Evolutionary conservation across 1,284 basidiomycete species (phyloP).

Genomic region (Mycena citricolor): DNA sequence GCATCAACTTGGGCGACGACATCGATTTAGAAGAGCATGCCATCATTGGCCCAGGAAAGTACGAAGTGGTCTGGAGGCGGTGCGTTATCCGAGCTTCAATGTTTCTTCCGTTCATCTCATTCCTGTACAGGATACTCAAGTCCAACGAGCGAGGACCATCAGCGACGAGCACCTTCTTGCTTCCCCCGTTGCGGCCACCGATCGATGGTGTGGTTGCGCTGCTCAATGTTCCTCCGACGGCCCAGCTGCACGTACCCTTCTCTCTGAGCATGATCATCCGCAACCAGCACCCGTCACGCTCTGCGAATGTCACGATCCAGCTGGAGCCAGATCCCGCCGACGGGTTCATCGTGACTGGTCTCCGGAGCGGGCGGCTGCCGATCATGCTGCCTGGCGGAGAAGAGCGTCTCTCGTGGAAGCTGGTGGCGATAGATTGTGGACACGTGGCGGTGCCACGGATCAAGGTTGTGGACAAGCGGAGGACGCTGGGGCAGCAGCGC

Average conservation of each 20-base stretch:
- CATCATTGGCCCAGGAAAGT: slow-evolving; percentile 53
- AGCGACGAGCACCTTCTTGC: slow-evolving; percentile 48
- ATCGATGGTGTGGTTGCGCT: slow-evolving; percentile 62
- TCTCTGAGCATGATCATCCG: slow-evolving; percentile 58
- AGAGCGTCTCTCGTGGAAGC: slow-evolving; percentile 59
- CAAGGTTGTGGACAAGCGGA: slow-evolving; percentile 56
- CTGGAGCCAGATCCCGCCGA: slow-evolving; percentile 67
- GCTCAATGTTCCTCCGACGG: slow-evolving; percentile 57
- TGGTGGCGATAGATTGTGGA: slow-evolving; percentile 74
- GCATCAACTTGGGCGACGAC: slow-evolving; percentile 45
- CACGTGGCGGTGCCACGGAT: slow-evolving; percentile 58
- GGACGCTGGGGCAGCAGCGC: slow-evolving; percentile 30
- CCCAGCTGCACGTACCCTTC: slow-evolving; percentile 60
- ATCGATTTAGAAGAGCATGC: slow-evolving; percentile 32
- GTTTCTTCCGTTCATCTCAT: not conserved
- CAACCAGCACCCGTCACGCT: slow-evolving; percentile 59
- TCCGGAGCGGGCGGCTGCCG: slow-evolving; percentile 62
- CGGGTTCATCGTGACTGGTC: slow-evolving; percentile 69
- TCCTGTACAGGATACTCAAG: slow-evolving; percentile 39
- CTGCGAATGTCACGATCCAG: slow-evolving; percentile 65
- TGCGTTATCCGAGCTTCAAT: no score
- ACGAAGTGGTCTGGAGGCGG: slow-evolving; percentile 71
- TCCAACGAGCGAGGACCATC: slow-evolving; percentile 42
- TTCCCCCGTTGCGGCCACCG: slow-evolving; percentile 63
- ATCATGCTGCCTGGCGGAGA: slow-evolving; percentile 70